These are phyloP conservation scores for Gloeopeniophorella convolvens DNA, from an alignment of 768 basidiomycete species.

Conservation along the genomic window DNA sequence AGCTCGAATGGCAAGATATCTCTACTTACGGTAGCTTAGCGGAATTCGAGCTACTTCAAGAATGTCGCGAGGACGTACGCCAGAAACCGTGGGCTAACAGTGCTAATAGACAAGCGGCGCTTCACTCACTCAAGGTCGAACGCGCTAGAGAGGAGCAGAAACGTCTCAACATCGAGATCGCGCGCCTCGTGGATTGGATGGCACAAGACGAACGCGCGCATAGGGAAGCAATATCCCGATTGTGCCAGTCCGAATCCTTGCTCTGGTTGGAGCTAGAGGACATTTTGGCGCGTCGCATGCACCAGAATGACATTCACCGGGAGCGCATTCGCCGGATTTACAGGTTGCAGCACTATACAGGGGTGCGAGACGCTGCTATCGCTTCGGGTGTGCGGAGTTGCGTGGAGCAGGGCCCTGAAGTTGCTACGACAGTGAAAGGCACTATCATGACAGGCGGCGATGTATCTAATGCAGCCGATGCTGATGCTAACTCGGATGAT, in stretches of 20 bases:
- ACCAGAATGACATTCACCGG: not conserved
- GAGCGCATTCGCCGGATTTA: not conserved
- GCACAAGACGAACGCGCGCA: not conserved
- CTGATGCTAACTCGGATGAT: not conserved
- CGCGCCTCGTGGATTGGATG: too few relatives aligned
- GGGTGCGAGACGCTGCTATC: too few relatives aligned
- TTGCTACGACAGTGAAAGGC: not conserved
- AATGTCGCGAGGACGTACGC: not conserved
- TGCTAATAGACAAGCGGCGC: not conserved
- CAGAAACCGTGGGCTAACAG: not conserved
- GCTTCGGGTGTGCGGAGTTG: too few relatives aligned
- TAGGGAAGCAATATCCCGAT: not conserved
- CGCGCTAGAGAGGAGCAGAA: not conserved
- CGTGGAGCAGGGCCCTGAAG: too few relatives aligned
- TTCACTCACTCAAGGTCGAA: not conserved
- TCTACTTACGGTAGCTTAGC: not conserved
- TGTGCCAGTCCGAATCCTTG: not conserved
- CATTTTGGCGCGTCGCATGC: not conserved
- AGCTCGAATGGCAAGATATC: not conserved
- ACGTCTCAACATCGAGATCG: not conserved
- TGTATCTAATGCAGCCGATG: not conserved
- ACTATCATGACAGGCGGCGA: not conserved
- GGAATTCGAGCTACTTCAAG: conserved; percentile 1
- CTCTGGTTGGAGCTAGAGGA: not conserved
- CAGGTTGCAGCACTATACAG: not conserved